Evolutionary conservation across 208 protist genomes (phyloP).

Genomic region (Trypanosoma caninum): DNA sequence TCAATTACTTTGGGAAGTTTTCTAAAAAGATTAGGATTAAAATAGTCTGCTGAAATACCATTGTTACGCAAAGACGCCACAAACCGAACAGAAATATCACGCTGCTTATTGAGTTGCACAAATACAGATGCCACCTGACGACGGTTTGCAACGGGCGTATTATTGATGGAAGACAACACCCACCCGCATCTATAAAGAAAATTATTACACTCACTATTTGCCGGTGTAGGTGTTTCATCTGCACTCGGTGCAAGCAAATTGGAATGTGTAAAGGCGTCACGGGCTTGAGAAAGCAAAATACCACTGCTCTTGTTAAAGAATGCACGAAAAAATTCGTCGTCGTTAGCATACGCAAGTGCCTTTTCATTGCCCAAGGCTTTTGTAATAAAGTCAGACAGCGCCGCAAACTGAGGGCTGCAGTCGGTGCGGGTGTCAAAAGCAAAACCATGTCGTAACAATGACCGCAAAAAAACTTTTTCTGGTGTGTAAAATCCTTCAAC

Average conservation of each 20-base stretch:
- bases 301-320: background rate
- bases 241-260: background rate
- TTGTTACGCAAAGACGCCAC: background rate
- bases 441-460: background rate
- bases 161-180: constrained; percentile 27
- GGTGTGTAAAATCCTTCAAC: too few relatives aligned
- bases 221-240: background rate
- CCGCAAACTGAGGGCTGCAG: background rate
- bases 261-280: background rate
- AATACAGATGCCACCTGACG: constrained; percentile 39
- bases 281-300: background rate
- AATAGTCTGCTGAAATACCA: background rate
- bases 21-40: background rate
- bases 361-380: background rate
- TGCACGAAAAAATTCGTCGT: background rate
- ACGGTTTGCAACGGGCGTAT: constrained; percentile 17
- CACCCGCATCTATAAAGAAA: constrained; percentile 26
- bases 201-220: background rate
- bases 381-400: constrained; percentile 17
- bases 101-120: constrained; percentile 14
- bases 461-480: background rate
- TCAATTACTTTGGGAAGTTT: constrained; percentile 8
- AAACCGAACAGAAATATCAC: constrained; percentile 27
- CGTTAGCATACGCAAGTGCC: background rate
- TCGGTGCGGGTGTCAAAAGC: background rate